These are phyloP conservation scores for Moringa oleifera DNA, from an alignment of 345 rosid species.

Conservation along the genomic window DNA sequence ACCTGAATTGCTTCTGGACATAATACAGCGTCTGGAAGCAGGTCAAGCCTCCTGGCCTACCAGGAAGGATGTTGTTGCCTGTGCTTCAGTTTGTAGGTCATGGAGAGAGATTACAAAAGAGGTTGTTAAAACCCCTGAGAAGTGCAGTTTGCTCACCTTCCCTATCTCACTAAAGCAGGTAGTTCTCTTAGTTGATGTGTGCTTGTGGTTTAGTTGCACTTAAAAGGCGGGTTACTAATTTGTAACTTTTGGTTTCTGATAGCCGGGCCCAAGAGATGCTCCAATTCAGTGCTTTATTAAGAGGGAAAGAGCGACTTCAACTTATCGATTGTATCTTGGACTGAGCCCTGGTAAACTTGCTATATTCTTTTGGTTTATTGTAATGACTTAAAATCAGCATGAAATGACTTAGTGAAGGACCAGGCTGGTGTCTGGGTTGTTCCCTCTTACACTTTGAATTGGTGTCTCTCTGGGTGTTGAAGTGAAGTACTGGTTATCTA, in stretches of 20 bases:
- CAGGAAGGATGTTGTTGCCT: constrained; percentile 75
- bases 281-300: constrained; percentile 82
- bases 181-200: not conserved
- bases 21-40: constrained; percentile 58
- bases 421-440: no score
- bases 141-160: constrained; percentile 71
- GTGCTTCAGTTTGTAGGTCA: constrained; percentile 78
- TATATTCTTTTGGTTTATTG: no score
- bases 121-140: constrained; percentile 57
- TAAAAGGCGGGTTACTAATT: not conserved
- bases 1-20: constrained; percentile 74
- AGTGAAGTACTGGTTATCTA: no score
- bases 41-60: constrained; percentile 64
- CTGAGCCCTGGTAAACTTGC: constrained; percentile 64
- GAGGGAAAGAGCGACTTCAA: constrained; percentile 70
- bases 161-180: constrained; percentile 88
- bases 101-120: constrained; percentile 77
- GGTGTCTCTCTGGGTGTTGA: no score
- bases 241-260: constrained; percentile 12
- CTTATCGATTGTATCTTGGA: constrained; percentile 68
- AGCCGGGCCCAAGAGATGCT: constrained; percentile 89
- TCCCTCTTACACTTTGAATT: no score
- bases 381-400: no score
- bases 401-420: no score
- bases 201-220: not conserved